phyloP scores from a whole-genome alignment of 2,329 filamentous ascomycete genomes.

The Dactylonectria macrodidyma region DNA sequence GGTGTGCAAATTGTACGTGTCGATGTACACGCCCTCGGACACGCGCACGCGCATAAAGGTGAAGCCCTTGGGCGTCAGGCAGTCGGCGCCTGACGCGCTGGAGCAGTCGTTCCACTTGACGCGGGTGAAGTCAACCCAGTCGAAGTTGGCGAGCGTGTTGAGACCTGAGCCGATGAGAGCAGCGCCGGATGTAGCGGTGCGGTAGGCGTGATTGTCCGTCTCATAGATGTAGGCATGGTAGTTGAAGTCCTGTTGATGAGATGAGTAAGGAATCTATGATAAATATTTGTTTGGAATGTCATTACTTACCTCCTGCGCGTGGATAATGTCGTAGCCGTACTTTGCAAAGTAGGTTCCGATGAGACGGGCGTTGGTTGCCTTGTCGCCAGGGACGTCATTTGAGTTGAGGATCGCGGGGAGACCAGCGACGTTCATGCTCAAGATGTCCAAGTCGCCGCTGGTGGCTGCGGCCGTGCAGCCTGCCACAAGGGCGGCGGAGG shows the following conservation, averaged over 20 bases:
- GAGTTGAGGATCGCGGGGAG: constrained; percentile 69
- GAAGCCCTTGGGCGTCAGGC: constrained; percentile 79
- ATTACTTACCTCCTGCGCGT: constrained; percentile 69
- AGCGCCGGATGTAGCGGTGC: constrained; percentile 76
- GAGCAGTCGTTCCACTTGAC: constrained; percentile 73
- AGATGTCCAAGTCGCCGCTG: constrained; percentile 18
- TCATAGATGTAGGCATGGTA: constrained; percentile 76
- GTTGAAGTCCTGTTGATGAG: constrained; percentile 70
- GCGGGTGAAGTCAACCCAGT: constrained; percentile 67
- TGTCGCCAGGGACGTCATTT: constrained; percentile 75
- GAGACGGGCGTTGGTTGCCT: constrained; percentile 67
- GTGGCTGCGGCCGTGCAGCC: constrained; percentile 12
- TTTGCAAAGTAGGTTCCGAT: constrained; percentile 71
- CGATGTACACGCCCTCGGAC: constrained; percentile 67
- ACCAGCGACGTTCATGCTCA: constrained; percentile 68
- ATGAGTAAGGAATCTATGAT: background rate
- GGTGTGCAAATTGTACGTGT: constrained; percentile 77
- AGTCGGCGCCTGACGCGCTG: constrained; percentile 69
- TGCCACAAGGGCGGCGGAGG: constrained; percentile 6
- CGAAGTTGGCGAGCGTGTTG: constrained; percentile 73
- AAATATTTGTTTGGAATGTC: background rate
- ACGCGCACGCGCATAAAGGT: constrained; percentile 74
- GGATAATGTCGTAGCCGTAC: constrained; percentile 73
- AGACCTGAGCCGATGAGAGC: constrained; percentile 75
- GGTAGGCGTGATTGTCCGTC: constrained; percentile 71